Base-by-base conservation (phyloP, 495 filamentous ascomycete genomes). In the Penicillium goetzii region DNA sequence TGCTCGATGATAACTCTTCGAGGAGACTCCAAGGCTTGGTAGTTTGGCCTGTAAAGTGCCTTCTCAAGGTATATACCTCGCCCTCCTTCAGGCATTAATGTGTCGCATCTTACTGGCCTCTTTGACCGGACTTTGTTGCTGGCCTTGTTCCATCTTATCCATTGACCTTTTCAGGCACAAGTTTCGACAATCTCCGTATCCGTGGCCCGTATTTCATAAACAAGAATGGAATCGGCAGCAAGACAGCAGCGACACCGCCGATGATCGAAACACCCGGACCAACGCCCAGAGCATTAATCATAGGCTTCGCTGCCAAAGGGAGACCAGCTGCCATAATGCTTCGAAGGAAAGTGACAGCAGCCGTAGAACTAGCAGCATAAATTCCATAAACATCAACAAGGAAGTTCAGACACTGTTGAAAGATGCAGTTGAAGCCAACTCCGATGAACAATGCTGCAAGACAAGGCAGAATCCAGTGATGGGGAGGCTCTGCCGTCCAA, bases 381-480 rank as follows among this genome's bases (percentile, higher is more conserved):
- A 67, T 45, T 5, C 66, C 66, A 52, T 76, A 80, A 8, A 68
- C 67, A 41, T 81, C 79, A 41, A 81, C 68, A 7, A 81, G 64
- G 38, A 74, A 81, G 50, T 79, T 80, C 33, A 78, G 55, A 43
- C 73, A 76, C 60, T 77, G 77, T 30, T 72, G 70, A 21, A 77
- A 78, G 36, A 79, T 69, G 45, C 72, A 60, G n/a, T 69, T 74
- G 63, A 77, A 78, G 0, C 78, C 78, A 15, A 56, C 55, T 10
- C 70, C 75, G 17, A 72, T 64, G 30, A 76, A 75, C 12, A 71
- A 64, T 4, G 69, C 61, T 17, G 69, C 68, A 1, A 72, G 25
- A 2, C 64, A 63, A 10, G 73, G 65, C 0, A 69, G 34, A 2
- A 65, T 63, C 73, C 69, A 74, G 32, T 63, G 62, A 40, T 72